A percentile compares a stretch with the other conserved stretches of the same genome.
These are phyloP conservation scores for Suillus decipiens DNA, from an alignment of 768 basidiomycete species.

Conservation along the genomic window DNA sequence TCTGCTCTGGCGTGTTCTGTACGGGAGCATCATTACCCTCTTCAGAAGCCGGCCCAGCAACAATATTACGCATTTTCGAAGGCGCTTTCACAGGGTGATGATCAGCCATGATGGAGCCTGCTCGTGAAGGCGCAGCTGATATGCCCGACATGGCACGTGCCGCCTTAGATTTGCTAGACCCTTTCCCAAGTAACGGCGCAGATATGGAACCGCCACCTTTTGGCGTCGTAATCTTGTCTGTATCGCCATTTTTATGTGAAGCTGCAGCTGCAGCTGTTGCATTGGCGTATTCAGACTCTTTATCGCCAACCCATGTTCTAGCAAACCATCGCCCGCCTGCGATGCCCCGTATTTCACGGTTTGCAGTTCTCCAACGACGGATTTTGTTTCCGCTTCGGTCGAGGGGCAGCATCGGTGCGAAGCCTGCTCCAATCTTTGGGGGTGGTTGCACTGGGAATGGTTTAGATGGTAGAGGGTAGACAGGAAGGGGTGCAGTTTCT, in stretches of 20 bases:
- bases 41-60: constrained; percentile 52
- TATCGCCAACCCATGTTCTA: constrained; percentile 81
- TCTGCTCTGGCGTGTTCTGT: constrained; percentile 20
- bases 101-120: constrained; percentile 55
- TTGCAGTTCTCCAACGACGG: constrained; percentile 72
- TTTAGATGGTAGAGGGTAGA: constrained; percentile 80
- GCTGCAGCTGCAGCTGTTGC: constrained; percentile 31
- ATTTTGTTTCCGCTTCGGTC: constrained; percentile 64
- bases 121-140: constrained; percentile 58
- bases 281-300: constrained; percentile 66
- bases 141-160: constrained; percentile 38
- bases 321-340: constrained; percentile 84
- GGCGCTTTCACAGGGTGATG: constrained; percentile 48
- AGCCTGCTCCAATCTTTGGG: constrained; percentile 72
- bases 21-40: constrained; percentile 48
- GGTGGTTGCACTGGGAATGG: constrained; percentile 82
- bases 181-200: constrained; percentile 44
- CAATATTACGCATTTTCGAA: constrained; percentile 69
- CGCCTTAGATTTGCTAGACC: constrained; percentile 42
- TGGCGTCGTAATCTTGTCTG: constrained; percentile 30
- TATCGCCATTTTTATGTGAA: constrained; percentile 31
- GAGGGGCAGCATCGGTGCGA: constrained; percentile 65
- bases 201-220: constrained; percentile 50
- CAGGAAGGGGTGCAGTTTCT: constrained; percentile 62
- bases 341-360: constrained; percentile 79